phyloP scores from a whole-genome alignment of 805 yeast genomes.

The Cyberlindnera mycetangii region DNA sequence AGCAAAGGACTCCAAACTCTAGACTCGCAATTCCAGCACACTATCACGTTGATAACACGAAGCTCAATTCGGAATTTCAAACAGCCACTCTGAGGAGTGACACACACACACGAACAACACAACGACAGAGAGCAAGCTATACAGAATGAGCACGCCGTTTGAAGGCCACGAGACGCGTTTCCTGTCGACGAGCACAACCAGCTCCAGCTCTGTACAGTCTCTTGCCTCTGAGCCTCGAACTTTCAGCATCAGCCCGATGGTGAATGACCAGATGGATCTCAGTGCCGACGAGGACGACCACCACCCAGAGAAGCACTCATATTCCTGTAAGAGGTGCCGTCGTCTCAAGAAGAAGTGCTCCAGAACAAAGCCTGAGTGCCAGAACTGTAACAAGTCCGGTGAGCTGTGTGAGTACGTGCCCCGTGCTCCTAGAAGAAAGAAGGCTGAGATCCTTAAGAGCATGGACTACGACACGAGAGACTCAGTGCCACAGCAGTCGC shows the following conservation, averaged over 20 bases:
- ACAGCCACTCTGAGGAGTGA: too few relatives aligned
- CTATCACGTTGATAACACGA: too few relatives aligned
- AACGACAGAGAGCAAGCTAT: background rate
- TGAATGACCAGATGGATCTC: conserved; percentile 2
- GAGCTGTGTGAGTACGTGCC: conserved; percentile 43
- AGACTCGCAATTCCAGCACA: too few relatives aligned
- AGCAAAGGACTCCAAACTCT: too few relatives aligned
- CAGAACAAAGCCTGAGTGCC: conserved; percentile 41
- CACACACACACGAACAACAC: background rate
- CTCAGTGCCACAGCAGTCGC: conserved; percentile 1
- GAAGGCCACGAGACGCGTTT: background rate
- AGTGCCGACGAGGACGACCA: conserved; percentile 4
- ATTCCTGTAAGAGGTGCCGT: conserved; percentile 47
- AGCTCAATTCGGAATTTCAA: too few relatives aligned
- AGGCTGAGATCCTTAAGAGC: conserved; percentile 28
- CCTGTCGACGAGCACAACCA: background rate
- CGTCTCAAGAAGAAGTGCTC: conserved; percentile 48
- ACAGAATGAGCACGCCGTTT: background rate
- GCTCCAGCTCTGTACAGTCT: background rate
- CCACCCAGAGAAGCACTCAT: conserved; percentile 22
- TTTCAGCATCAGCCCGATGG: background rate
- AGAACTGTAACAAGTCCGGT: conserved; percentile 38
- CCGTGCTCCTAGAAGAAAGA: conserved; percentile 39
- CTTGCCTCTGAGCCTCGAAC: background rate
- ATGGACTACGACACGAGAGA: conserved; percentile 17